Conservation (phyloP, 805 yeast species). For the Ogataea minuta region DNA sequence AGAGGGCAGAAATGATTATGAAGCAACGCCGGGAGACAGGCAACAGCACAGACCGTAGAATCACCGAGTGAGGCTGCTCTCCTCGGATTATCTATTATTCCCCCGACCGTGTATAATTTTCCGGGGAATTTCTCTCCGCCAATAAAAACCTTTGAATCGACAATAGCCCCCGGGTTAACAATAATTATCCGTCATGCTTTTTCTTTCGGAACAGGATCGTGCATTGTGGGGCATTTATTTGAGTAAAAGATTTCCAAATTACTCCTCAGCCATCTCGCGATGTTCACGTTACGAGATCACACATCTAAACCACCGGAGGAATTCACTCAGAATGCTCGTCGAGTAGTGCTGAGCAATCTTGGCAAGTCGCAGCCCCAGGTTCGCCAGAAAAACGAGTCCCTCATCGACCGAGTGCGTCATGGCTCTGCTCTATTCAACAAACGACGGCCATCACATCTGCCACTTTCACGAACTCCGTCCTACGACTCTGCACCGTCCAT, state of each 20-base stretch:
- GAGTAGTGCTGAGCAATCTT: constrained; percentile 23
- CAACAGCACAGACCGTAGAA: constrained; percentile 30
- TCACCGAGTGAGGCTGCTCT: constrained; percentile 11
- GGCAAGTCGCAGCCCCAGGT: background rate
- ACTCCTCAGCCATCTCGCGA: background rate
- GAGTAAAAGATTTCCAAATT: constrained; percentile 4
- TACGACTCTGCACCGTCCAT: constrained; percentile 15
- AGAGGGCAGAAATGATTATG: constrained; percentile 40
- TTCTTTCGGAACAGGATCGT: background rate
- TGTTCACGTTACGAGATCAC: constrained; percentile 20
- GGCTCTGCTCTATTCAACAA: constrained; percentile 15
- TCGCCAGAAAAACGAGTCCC: constrained; percentile 4
- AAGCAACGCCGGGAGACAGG: constrained; percentile 31
- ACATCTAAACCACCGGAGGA: constrained; percentile 23
- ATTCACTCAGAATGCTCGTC: constrained; percentile 28
- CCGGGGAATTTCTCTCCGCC: constrained; percentile 7
- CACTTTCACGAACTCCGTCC: constrained; percentile 10
- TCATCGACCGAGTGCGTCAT: constrained; percentile 10
- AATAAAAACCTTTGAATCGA: constrained; percentile 4
- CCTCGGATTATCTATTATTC: constrained; percentile 8
- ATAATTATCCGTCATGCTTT: constrained; percentile 2
- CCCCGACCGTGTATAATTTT: constrained; percentile 3
- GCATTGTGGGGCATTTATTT: constrained; percentile 6
- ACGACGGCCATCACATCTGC: constrained; percentile 3
- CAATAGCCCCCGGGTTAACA: constrained; percentile 1